These are phyloP conservation scores for Gremmenia infestans DNA, from an alignment of 2,329 filamentous ascomycete species.

Conservation along the genomic window DNA sequence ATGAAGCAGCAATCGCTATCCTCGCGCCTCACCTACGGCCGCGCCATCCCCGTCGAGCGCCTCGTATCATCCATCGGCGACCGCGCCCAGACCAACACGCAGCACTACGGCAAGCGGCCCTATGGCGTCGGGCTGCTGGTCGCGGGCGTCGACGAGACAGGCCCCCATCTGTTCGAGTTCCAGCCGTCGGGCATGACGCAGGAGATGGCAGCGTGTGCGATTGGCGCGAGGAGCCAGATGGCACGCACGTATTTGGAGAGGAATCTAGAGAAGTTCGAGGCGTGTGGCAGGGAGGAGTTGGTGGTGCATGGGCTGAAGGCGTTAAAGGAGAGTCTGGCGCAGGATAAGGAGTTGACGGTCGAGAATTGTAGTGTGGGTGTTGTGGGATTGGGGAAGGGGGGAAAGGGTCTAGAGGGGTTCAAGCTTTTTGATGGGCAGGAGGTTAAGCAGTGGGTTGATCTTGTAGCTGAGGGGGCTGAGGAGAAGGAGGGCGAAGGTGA, in stretches of 20 bases:
- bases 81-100: conserved; percentile 95
- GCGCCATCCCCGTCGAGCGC: conserved; percentile 82
- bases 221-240: conserved; percentile 95
- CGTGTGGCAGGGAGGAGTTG: conserved; percentile 74
- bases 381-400: conserved; percentile 52
- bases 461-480: conserved; percentile 49
- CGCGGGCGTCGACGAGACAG: conserved; percentile 87
- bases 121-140: conserved; percentile 94
- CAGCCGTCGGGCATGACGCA: conserved; percentile 93
- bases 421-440: conserved; percentile 87
- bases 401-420: conserved; percentile 56
- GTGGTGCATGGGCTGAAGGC: conserved; percentile 86
- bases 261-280: conserved; percentile 78
- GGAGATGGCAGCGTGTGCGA: conserved; percentile 95
- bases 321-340: conserved; percentile 89
- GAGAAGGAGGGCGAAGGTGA: conserved; percentile 33
- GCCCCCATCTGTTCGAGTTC: conserved; percentile 97
- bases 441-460: conserved; percentile 80
- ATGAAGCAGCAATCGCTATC: conserved; percentile 99
- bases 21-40: conserved; percentile 92
- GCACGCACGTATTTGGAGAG: conserved; percentile 94
- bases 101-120: conserved; percentile 92
- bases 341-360: conserved; percentile 95
- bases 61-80: conserved; percentile 91
- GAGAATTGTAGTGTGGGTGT: conserved; percentile 94